Evolutionary conservation across 257 asterid genomes (phyloP), one percentile per base, ranked within the genome.

Genomic region (Plantago elongata): DNA sequence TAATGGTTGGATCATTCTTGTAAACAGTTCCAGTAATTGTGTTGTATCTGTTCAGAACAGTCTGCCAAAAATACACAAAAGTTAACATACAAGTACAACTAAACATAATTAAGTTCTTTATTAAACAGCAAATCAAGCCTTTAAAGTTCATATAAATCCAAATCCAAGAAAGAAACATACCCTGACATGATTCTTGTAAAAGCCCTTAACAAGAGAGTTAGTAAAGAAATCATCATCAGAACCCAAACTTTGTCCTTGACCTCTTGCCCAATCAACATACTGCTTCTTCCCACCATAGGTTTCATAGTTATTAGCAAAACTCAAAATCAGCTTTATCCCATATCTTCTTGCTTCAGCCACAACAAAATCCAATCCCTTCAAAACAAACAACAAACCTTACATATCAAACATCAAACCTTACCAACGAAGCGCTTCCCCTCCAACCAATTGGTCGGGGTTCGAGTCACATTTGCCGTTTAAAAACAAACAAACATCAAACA

Each of bases 1-100:
- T 92, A 56, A 92, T 92, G 68, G 96, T 89, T 9, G 97, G 96
- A 54, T 92, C 99, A 79, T 89, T 81, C 83, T 81, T 89, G 88
- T 92, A 92, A 62, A 69, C 43, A 55, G 74, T 65, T 67, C 95
- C 85, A 49, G 61, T 84, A 13, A 72, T 58, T 22, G 79, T 79
- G 72, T 92, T 92, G 56, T 65, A 59, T 68, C 99, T 83, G 69
- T 81, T 86, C 12, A 92, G 70, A 76, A 92, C 80, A 63, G 73
- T 78, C 99, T 92, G n/a, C n/a, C 72, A 81, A 75, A 51, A 37
- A 47, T 49, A 64, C 27, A 43, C 45, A 50, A 5, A 18, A 54
- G 5, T 18, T 3, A 34, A 7, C 3, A 34, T 34, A 34, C 40
- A 34, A 34, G 5, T 6, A 34, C 2, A 34, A 5, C 5, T 34